A percentile compares a stretch with the other conserved stretches of the same genome.
These are phyloP conservation scores for Podaxis sp. DNA, from an alignment of 768 basidiomycete genomes.

Conservation along the genomic window DNA sequence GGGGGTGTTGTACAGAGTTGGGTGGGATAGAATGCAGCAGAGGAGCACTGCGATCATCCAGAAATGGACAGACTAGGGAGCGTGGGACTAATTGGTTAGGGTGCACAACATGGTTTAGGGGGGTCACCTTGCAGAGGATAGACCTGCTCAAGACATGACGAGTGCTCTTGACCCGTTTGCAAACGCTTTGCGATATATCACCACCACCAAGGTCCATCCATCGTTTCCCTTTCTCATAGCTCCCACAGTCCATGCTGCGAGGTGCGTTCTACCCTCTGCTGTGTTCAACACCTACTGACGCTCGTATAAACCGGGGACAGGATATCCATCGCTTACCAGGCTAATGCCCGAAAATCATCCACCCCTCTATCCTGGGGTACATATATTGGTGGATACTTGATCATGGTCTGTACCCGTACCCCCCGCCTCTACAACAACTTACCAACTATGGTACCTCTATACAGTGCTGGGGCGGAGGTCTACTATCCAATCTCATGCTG, in stretches of 20 bases:
- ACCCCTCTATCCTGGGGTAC: constrained; percentile 35
- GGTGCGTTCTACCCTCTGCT: neutral
- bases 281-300: neutral
- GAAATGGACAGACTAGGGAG: neutral
- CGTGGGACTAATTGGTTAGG: neutral
- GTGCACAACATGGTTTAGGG: neutral
- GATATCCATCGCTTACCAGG: constrained; percentile 40
- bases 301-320: constrained; percentile 13
- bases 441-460: neutral
- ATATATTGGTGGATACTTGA: constrained; percentile 39
- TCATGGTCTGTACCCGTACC: constrained; percentile 32
- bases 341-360: constrained; percentile 28
- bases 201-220: constrained; percentile 32
- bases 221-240: constrained; percentile 37
- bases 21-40: neutral
- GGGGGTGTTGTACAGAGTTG: neutral
- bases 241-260: constrained; percentile 38
- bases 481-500: constrained; percentile 39
- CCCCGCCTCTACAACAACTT: neutral
- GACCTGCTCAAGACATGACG: neutral
- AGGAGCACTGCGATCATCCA: neutral
- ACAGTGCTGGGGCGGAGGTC: constrained; percentile 45
- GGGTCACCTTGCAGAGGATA: neutral
- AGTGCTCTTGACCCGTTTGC: neutral
- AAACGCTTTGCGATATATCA: constrained; percentile 17